A percentile compares a stretch with the other conserved stretches of the same genome.
Conservation (phyloP, 1,139 yeast genomes). For the Hansenula sp. region DNA sequence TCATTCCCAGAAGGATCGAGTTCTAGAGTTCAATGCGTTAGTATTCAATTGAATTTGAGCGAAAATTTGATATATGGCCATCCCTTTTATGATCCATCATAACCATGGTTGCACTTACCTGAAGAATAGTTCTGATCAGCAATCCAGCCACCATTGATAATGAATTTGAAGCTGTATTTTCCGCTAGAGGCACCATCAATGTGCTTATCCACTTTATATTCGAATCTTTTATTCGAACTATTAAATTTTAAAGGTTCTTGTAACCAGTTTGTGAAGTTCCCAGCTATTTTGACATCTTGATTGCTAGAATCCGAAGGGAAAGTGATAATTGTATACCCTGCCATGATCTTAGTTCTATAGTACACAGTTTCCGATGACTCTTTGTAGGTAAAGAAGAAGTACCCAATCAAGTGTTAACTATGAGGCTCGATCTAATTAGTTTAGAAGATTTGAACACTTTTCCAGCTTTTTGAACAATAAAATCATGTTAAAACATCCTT, state of each 20-base stretch:
- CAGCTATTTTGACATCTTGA: constrained; percentile 19
- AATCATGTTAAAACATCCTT: too few species aligned
- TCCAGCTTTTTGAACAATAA: too few species aligned
- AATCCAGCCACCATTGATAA: constrained; percentile 19
- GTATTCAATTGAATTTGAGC: too few species aligned
- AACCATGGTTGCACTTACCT: constrained; percentile 16
- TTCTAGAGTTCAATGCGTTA: constrained; percentile 8
- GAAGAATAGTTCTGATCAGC: constrained; percentile 17
- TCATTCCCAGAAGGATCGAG: constrained; percentile 20
- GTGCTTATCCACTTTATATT: constrained; percentile 9
- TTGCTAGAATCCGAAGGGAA: constrained; percentile 1
- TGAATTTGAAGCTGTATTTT: constrained; percentile 20
- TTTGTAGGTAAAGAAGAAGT: not conserved
- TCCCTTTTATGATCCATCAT: too few species aligned
- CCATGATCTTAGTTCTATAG: constrained; percentile 2
- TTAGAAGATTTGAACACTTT: too few species aligned
- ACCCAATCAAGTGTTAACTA: not conserved
- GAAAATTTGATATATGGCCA: too few species aligned
- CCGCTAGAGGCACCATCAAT: constrained; percentile 7
- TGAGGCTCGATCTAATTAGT: too few species aligned
- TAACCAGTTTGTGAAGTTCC: constrained; percentile 21
- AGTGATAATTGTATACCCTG: constrained; percentile 4
- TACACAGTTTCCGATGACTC: not conserved
- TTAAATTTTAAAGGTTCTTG: constrained; percentile 11
- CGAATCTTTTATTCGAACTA: constrained; percentile 2